Evolutionary conservation across 495 filamentous ascomycete genomes (phyloP).

Genomic region (Choiromyces venosus): DNA sequence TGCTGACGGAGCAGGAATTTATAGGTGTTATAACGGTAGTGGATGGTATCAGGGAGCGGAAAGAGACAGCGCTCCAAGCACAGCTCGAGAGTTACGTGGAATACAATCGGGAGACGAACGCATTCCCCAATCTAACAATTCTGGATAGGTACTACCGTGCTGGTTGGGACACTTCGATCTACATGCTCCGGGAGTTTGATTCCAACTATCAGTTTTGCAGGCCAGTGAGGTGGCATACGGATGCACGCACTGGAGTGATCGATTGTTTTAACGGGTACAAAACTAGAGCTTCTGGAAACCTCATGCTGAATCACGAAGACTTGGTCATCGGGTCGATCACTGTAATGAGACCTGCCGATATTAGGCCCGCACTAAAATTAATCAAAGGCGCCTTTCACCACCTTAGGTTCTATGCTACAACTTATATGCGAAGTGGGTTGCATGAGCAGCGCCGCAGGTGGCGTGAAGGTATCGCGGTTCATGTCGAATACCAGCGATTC

Average conservation of each 20-base stretch:
- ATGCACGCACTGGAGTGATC: slow-evolving; percentile 22
- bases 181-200: not conserved
- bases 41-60: not conserved
- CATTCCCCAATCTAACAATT: not conserved
- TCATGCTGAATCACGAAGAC: slow-evolving; percentile 19
- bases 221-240: slow-evolving; percentile 28
- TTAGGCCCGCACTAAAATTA: slow-evolving; percentile 20
- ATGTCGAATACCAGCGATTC: slow-evolving; percentile 27
- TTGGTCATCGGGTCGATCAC: slow-evolving; percentile 28
- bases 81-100: not conserved
- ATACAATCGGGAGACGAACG: not conserved
- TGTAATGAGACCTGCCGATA: slow-evolving; percentile 19
- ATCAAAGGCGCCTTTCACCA: slow-evolving; percentile 25
- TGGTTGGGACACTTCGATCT: not conserved
- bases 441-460: not conserved
- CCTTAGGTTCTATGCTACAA: slow-evolving; percentile 25
- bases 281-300: slow-evolving; percentile 11
- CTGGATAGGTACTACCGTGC: not conserved
- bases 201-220: slow-evolving; percentile 1
- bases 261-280: slow-evolving; percentile 27
- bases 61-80: not conserved
- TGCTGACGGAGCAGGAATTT: not conserved
- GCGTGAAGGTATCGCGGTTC: slow-evolving; percentile 19
- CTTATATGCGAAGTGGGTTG: slow-evolving; percentile 6
- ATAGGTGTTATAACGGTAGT: not conserved